Percentiles rank a stretch among this genome's conserved stretches.
phyloP scores from a whole-genome alignment of 495 filamentous ascomycete genomes.

The Hamigera avellanea region DNA sequence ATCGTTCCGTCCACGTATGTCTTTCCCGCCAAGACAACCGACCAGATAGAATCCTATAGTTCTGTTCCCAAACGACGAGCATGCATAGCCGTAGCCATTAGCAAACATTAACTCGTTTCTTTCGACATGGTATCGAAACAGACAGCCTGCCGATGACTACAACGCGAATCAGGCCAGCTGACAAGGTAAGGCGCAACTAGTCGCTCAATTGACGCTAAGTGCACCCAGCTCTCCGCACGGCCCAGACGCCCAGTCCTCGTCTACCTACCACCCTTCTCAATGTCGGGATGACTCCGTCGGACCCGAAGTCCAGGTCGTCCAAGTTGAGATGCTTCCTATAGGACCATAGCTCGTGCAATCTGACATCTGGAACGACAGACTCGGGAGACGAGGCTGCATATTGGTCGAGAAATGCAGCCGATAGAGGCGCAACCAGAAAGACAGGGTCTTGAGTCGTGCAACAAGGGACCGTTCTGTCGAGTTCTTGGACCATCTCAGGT shows the following conservation, averaged over 20 bases:
- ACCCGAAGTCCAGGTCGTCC: slow-evolving; percentile 83
- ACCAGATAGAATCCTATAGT: background rate
- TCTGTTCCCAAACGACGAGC: too few relatives aligned
- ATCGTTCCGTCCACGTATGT: too few relatives aligned
- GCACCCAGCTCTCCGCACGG: slow-evolving; percentile 29
- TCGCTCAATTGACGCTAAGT: slow-evolving; percentile 1
- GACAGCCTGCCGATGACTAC: background rate
- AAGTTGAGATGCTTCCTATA: slow-evolving; percentile 70
- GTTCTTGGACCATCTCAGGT: slow-evolving; percentile 42
- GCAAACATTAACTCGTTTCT: too few relatives aligned
- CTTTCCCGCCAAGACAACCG: background rate
- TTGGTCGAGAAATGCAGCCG: slow-evolving; percentile 58
- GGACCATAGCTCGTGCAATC: slow-evolving; percentile 57
- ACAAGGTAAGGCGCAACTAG: slow-evolving; percentile 1
- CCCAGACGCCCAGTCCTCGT: slow-evolving; percentile 72
- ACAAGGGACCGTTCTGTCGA: slow-evolving; percentile 40
- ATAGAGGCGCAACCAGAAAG: slow-evolving; percentile 60
- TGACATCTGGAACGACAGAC: slow-evolving; percentile 6
- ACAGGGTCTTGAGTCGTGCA: slow-evolving; percentile 33
- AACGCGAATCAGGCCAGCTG: slow-evolving; percentile 3
- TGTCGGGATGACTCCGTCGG: slow-evolving; percentile 71
- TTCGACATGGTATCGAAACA: too few relatives aligned
- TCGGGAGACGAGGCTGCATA: slow-evolving; percentile 19
- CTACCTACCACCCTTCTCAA: slow-evolving; percentile 65
- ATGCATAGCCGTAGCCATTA: too few relatives aligned